phyloP scores from a whole-genome alignment of 1,139 yeast genomes.

The Candida sanyaensis region DNA sequence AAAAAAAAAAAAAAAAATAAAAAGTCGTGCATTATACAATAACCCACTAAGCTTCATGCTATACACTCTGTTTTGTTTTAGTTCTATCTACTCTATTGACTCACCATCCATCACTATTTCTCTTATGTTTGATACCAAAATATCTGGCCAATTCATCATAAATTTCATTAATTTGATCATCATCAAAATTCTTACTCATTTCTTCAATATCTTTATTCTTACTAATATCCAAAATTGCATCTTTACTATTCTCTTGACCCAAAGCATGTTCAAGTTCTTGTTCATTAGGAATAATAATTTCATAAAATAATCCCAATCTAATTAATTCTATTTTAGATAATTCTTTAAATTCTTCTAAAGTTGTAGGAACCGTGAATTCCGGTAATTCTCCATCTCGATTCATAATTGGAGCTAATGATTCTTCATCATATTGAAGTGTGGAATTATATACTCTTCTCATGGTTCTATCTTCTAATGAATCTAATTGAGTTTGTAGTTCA shows the following conservation, averaged over 20 bases:
- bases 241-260: constrained; percentile 7
- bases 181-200: constrained; percentile 29
- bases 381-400: constrained; percentile 78
- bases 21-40: constrained; percentile 1
- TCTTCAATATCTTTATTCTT: constrained; percentile 37
- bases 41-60: background rate
- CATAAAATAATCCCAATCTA: constrained; percentile 68
- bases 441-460: constrained; percentile 51
- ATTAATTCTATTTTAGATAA: constrained; percentile 49
- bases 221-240: constrained; percentile 7
- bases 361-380: constrained; percentile 57
- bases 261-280: constrained; percentile 41
- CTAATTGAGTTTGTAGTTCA: constrained; percentile 86
- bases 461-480: constrained; percentile 65
- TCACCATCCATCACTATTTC: constrained; percentile 53
- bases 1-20: background rate
- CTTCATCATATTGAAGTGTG: constrained; percentile 18
- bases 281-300: constrained; percentile 54
- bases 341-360: constrained; percentile 52
- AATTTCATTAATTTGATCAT: constrained; percentile 46
- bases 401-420: constrained; percentile 31
- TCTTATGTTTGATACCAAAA: constrained; percentile 61
- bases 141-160: constrained; percentile 68
- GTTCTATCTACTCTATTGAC: constrained; percentile 25
- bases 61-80: no score